Evolutionary conservation across 495 filamentous ascomycete species (phyloP), one percentile per base, ranked within the genome.

Genomic region (Talaromyces nanjingensis): DNA sequence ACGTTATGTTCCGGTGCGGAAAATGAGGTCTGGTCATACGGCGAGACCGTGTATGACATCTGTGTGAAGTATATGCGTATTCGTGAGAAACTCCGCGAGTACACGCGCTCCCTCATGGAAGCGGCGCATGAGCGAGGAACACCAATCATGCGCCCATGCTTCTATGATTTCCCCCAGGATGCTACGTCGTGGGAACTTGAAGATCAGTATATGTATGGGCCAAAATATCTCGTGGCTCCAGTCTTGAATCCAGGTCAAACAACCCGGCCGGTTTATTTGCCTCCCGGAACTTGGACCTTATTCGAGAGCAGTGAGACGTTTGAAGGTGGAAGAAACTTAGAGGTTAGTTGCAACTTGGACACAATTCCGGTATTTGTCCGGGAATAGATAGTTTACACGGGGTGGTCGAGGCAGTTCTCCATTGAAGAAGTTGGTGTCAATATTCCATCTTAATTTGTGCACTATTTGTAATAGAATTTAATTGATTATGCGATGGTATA

Each of bases 301-400:
- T 52, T 52, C 12, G 47, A 52, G 12, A 22, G 9, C 5, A 52
- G 47, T 52, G 47, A 52, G 47, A 52, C 47, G 8, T 20, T 52
- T 52, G 54, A 52, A 52, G 80, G 77, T 53, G 76, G 75, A 4
- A 65, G 63, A 22, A 68, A 68, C 4, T 66, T 82, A 16, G 70
- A 73, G 33, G 70, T 81, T 14, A 72, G 72, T 2, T 81, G 78
- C 64, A 78, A 79, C 24, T 73, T 82, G 64, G 77, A 81, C 31
- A 70, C 68, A 6, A 82, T 82, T 76, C 81, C 81, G 16, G 79
- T 84, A 22, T 81, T 83, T 64, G 47, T 63, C 11, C 47, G 47
- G 20, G 47, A 22, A n/a, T 52, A 52, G 20, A n/a, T 7, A 18
- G 47, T n/a, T n/a, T 20, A 37, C 33, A 37, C 33, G 33, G 9